Evolutionary conservation across 441 rosid species (phyloP), one percentile per base, ranked within the genome.

Genomic region (Gossypium davidsonii): DNA sequence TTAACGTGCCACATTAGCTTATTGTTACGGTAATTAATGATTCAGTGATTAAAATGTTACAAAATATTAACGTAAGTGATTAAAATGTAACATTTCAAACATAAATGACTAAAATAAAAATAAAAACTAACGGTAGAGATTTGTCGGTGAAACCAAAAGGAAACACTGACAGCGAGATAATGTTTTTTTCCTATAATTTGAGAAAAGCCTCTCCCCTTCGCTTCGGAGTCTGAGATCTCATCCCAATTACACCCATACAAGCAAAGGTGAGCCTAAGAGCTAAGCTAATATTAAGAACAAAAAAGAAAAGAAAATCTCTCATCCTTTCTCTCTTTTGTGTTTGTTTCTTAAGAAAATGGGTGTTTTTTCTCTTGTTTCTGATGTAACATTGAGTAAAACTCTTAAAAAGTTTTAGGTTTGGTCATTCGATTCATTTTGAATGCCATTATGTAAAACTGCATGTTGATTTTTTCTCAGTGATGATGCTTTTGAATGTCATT

Each of bases 271-370:
- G 57, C 39, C 7, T 34, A 34, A 28, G 14, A 49, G 15, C 53
- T n/a, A 26, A 25, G 55, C 55, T 44, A 23, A 14, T 23, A 15
- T 0, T 2, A 28, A 31, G 39, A 34, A 34, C 39, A 34, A 31
- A 31, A 28, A 26, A 25, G 26, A 26, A 28, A 31, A 25, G 28
- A 58, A 2, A 28, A n/a, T 28, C 2, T 1, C 3, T 28, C 25
- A 9, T 10, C 37, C 21, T 15, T 70, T 55, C 42, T 18, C 31
- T 6, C 28, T 48, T 39, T 55, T 56, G 39, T 61, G 31, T 57
- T 59, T 66, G 72, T 67, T 67, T 67, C 67, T 31, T 8, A 14
- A 26, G 17, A 51, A 69, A 70, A n/a, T 59, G 18, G 25, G 34
- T 12, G 1, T 37, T 69, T 59, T 3, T 21, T 70, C 11, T 69